phyloP scores from a whole-genome alignment of 345 rosid species.

The Conringia planisiliqua region DNA sequence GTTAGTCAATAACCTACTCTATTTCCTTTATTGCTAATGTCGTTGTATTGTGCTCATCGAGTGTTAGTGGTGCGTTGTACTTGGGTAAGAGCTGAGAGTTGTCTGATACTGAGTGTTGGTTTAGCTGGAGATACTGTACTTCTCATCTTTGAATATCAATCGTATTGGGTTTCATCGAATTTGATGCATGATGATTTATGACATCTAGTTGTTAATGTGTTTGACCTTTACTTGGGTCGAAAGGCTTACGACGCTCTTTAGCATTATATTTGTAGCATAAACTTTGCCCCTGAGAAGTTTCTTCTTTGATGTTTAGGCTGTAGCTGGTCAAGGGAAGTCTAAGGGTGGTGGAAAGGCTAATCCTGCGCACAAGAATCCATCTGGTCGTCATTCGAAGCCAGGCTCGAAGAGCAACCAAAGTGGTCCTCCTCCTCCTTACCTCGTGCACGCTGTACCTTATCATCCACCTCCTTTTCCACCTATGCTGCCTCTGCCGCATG shows the following conservation, averaged over 20 bases:
- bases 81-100: background rate
- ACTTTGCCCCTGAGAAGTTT: background rate
- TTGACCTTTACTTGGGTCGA: background rate
- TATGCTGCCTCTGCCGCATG: slow-evolving; percentile 61
- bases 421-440: slow-evolving; percentile 50
- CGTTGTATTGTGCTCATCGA: background rate
- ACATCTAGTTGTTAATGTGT: background rate
- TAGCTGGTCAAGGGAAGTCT: slow-evolving; percentile 50
- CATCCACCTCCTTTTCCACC: slow-evolving; percentile 57
- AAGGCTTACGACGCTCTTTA: background rate
- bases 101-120: background rate
- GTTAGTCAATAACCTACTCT: slow-evolving; percentile 16
- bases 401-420: slow-evolving; percentile 60
- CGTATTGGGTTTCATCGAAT: background rate
- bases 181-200: slow-evolving; percentile 8
- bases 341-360: slow-evolving; percentile 55
- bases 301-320: slow-evolving; percentile 43
- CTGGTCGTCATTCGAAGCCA: slow-evolving; percentile 57
- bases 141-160: background rate
- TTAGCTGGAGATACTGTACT: background rate
- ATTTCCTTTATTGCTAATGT: background rate
- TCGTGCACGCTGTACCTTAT: slow-evolving; percentile 47
- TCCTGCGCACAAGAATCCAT: slow-evolving; percentile 46
- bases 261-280: background rate
- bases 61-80: background rate